Evolutionary conservation across 176 grass and related monocot species (phyloP), one percentile per base, ranked within the genome.

Genomic region (Carex pumila): DNA sequence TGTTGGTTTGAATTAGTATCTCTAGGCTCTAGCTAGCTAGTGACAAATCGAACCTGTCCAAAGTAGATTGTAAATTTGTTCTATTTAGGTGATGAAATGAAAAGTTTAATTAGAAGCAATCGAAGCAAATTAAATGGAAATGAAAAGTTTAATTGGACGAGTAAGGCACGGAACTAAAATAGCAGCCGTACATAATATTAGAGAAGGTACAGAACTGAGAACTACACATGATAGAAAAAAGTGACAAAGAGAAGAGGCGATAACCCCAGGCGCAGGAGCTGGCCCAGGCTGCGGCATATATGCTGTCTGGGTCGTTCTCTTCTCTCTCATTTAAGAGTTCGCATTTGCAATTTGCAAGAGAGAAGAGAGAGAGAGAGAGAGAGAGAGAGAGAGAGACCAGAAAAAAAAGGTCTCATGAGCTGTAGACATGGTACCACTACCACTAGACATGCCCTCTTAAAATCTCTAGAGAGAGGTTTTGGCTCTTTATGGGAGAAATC

Each of bases 381-480:
- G 81, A 25, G 59, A 13, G 80, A 14, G 60, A 6, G 21, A 39
- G n/a, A n/a, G n/a, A n/a, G n/a, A n/a, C n/a, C n/a, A n/a, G n/a
- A n/a, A n/a, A n/a, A n/a, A n/a, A n/a, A n/a, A n/a, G 39, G 75
- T 86, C 62, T 61, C 72, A 86, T 86, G 76, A 86, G 85, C 85
- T 86, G 75, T 68, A 81, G 85, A 81, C 37, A 81, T 70, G 85
- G 85, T 86, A 86, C 85, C 85, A 81, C 74, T 86, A 1, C 5
- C n/a, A 39, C 37, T 4, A 4, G 85, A 74, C 14, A 84, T 84
- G 63, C 25, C 58, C 43, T 62, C 34, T 69, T 55, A 61, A 82
- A 52, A 68, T 83, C 81, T 85, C 12, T 61, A 60, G 83, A 79
- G 31, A 81, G 74, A 79, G 62, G 60, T 68, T 86, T 86, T 86